Evolutionary conservation across 345 rosid species (phyloP).

Genomic region (Populus davidiana): DNA sequence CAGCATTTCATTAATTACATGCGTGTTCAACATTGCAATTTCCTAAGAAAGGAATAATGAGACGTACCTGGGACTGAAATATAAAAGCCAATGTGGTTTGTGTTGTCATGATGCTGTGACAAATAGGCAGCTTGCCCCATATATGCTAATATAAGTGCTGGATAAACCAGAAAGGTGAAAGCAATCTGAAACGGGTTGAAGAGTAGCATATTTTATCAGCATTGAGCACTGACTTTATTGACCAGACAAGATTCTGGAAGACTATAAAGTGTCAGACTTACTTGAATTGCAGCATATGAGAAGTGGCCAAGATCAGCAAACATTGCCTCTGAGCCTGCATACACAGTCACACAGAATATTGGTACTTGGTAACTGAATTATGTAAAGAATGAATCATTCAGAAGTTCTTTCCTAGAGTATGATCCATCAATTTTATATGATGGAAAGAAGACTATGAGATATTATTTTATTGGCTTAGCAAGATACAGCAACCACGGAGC

Average conservation of each 20-base stretch:
- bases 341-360: conserved; percentile 4
- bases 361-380: not conserved
- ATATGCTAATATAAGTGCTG: conserved; percentile 94
- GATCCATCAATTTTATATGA: not conserved
- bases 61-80: conserved; percentile 81
- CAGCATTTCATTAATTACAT: not conserved
- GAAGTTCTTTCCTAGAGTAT: not conserved
- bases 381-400: not conserved
- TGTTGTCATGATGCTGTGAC: conserved; percentile 73
- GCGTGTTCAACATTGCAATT: not conserved
- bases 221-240: not conserved
- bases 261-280: conserved; percentile 1
- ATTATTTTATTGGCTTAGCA: not conserved
- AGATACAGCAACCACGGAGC: not conserved
- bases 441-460: not conserved
- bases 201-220: not conserved
- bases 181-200: conserved; percentile 56
- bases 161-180: conserved; percentile 92
- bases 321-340: conserved; percentile 98
- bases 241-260: conserved; percentile 1
- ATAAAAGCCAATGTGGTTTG: conserved; percentile 68
- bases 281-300: conserved; percentile 92
- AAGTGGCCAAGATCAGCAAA: conserved; percentile 99
- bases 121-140: conserved; percentile 99
- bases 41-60: not conserved